Conservation (phyloP, 495 filamentous ascomycete species). For the Xylaria grammica region DNA sequence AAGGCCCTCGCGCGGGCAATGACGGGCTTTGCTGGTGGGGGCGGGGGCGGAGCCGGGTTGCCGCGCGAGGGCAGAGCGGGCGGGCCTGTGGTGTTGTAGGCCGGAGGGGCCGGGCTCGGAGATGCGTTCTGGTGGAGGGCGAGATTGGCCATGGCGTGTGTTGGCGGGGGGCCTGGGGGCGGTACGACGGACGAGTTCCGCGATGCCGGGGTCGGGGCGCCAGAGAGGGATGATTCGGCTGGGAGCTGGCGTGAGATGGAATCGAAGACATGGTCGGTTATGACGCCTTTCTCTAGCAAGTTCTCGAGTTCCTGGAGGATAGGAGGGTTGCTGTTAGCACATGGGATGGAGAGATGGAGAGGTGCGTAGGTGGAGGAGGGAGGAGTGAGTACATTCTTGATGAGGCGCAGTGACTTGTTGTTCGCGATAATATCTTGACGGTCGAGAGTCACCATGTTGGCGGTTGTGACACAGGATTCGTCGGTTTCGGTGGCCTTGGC, state of each 20-base stretch:
- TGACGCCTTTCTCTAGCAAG: conserved; percentile 76
- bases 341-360: conserved; percentile 8
- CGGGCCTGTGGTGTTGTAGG: conserved; percentile 57
- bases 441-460: conserved; percentile 49
- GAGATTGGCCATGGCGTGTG: conserved; percentile 48
- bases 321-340: background rate
- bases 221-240: conserved; percentile 61
- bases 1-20: conserved; percentile 78
- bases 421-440: conserved; percentile 60
- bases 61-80: conserved; percentile 58
- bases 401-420: conserved; percentile 82
- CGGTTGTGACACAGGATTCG: background rate
- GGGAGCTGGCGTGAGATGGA: conserved; percentile 77
- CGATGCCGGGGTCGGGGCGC: conserved; percentile 48
- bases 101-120: conserved; percentile 44
- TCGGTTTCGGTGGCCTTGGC: too few species aligned
- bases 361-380: background rate
- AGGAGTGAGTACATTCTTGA: conserved; percentile 71
- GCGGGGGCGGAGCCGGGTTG: conserved; percentile 49
- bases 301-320: conserved; percentile 82
- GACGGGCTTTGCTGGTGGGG: conserved; percentile 59
- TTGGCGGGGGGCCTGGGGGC: conserved; percentile 44
- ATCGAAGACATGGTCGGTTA: conserved; percentile 72
- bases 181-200: conserved; percentile 33
- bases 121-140: conserved; percentile 45